A percentile compares a stretch with the other conserved stretches of the same genome.
Conservation (phyloP, 2,329 filamentous ascomycete species). For the Leptodontidium sp. region DNA sequence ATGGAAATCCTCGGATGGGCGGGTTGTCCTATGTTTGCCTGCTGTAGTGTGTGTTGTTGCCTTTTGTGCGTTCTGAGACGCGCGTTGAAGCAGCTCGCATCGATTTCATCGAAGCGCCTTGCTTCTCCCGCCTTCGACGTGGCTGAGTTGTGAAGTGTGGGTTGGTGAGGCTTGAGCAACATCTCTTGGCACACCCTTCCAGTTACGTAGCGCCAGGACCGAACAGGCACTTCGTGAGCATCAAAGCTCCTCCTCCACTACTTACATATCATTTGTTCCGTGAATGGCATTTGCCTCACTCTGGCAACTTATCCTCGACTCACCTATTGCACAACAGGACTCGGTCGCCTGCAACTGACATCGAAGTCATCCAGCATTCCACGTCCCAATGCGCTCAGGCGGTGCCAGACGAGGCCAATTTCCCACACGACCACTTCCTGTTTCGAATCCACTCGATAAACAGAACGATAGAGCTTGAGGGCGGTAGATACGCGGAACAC, state of each 20-base stretch:
- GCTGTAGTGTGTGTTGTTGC: neutral
- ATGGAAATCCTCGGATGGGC: neutral
- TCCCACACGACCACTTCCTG: constrained; percentile 40
- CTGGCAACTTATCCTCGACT: constrained; percentile 19
- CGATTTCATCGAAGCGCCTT: constrained; percentile 4
- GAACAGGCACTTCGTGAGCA: constrained; percentile 18
- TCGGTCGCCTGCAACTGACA: constrained; percentile 9
- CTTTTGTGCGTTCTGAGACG: neutral
- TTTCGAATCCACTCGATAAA: constrained; percentile 34
- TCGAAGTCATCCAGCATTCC: constrained; percentile 21
- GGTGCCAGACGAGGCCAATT: constrained; percentile 40
- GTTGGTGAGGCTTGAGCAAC: constrained; percentile 26
- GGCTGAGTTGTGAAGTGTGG: constrained; percentile 23
- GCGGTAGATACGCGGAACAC: constrained; percentile 9
- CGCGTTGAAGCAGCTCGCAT: constrained; percentile 18
- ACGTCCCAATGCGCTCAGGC: constrained; percentile 40
- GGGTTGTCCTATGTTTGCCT: neutral
- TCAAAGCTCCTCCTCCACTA: constrained; percentile 14
- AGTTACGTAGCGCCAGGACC: constrained; percentile 28
- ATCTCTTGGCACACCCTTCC: constrained; percentile 26
- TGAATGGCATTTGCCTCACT: constrained; percentile 26
- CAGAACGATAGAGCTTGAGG: constrained; percentile 32
- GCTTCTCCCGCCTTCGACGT: constrained; percentile 25
- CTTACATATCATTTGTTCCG: constrained; percentile 13
- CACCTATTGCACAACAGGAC: constrained; percentile 13